Percentiles rank a stretch among this genome's conserved stretches.
These are phyloP conservation scores for Trichoderma sp. DNA, from an alignment of 2,329 filamentous ascomycete species.

Conservation along the genomic window DNA sequence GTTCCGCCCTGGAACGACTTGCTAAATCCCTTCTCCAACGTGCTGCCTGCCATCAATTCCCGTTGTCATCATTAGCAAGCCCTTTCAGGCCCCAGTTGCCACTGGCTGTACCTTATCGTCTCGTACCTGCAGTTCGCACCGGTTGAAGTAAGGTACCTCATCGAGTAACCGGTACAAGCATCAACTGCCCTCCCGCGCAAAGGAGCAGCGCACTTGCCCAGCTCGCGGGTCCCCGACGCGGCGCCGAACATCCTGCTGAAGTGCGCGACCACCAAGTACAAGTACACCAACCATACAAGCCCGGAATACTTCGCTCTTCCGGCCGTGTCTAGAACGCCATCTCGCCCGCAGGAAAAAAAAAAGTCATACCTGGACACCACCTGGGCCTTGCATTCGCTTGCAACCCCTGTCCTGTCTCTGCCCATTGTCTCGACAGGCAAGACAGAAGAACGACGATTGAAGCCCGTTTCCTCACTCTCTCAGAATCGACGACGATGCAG, in stretches of 20 bases:
- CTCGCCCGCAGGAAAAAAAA: conserved; percentile 21
- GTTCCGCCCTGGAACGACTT: conserved; percentile 12
- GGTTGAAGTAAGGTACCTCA: not conserved
- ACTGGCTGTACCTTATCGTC: not conserved
- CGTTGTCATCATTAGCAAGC: not conserved
- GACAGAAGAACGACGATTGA: not conserved
- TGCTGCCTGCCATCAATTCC: not conserved
- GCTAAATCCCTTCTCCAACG: not conserved
- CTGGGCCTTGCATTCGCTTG: conserved; percentile 18
- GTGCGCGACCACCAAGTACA: too few species aligned
- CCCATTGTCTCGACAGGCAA: conserved; percentile 11
- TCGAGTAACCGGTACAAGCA: too few species aligned
- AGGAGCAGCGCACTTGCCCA: not conserved
- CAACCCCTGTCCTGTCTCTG: conserved; percentile 5
- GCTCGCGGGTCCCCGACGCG: conserved; percentile 22
- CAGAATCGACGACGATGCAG: conserved; percentile 16
- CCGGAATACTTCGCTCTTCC: conserved; percentile 18
- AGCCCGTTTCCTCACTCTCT: conserved; percentile 2
- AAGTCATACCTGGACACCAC: conserved; percentile 2
- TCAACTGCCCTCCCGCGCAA: too few species aligned
- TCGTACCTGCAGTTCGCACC: not conserved
- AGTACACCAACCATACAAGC: too few species aligned
- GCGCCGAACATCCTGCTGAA: conserved; percentile 11
- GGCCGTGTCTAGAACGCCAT: conserved; percentile 26
- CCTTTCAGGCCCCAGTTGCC: not conserved